A percentile compares a stretch with the other conserved stretches of the same genome.
Conservation (phyloP, 2,329 filamentous ascomycete species). For the Hypoxylon rubiginosum region DNA sequence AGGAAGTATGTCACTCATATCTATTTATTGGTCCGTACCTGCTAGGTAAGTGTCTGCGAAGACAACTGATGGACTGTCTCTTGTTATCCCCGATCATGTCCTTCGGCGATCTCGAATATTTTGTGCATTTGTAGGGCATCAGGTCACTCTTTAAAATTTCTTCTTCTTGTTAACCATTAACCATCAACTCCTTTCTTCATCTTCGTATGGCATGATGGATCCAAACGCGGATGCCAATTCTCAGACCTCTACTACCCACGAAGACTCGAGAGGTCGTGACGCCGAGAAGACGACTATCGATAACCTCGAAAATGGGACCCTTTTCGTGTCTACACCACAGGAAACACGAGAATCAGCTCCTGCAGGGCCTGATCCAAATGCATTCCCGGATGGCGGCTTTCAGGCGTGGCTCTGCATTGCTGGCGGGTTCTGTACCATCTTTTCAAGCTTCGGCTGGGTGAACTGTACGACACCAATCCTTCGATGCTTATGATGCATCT, state of each 20-base stretch:
- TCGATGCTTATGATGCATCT: not conserved
- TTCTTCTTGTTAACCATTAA: not conserved
- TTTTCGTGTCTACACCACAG: constrained; percentile 18
- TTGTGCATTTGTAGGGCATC: not conserved
- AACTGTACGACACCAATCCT: constrained; percentile 32
- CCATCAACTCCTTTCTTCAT: not conserved
- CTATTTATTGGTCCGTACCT: not conserved
- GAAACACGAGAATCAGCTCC: constrained; percentile 6
- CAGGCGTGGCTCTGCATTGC: constrained; percentile 42
- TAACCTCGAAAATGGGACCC: constrained; percentile 5
- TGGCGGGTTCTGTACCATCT: constrained; percentile 40
- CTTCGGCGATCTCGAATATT: not conserved
- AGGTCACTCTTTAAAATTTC: constrained; percentile 1
- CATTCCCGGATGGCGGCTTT: constrained; percentile 40
- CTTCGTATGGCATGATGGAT: constrained; percentile 13
- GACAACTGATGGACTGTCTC: too few relatives aligned
- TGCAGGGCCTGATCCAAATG: constrained; percentile 22
- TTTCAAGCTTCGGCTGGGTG: constrained; percentile 42
- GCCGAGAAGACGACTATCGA: constrained; percentile 16
- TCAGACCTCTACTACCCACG: constrained; percentile 14
- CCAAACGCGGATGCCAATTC: constrained; percentile 21
- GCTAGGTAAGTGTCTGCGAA: too few relatives aligned
- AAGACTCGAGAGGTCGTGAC: constrained; percentile 18
- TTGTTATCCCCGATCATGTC: not conserved
- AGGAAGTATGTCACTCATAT: constrained; percentile 14